Conservation (phyloP, 1,284 basidiomycete species). For the Pseudozyma sp. region DNA sequence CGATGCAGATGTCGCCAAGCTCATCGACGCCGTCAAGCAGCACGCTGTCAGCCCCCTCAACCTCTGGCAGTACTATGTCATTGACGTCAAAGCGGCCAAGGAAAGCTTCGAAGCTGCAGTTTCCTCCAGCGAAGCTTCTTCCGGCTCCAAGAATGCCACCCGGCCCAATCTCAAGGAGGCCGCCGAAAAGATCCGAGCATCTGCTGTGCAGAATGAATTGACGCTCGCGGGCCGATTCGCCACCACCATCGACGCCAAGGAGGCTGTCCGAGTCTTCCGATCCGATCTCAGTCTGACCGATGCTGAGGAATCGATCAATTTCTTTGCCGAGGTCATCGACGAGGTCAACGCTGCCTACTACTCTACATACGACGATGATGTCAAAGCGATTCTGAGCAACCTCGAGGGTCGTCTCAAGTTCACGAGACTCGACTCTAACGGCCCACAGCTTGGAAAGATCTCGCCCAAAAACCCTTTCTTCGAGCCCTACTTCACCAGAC, state of each 20-base stretch:
- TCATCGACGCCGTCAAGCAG: slow-evolving; percentile 55
- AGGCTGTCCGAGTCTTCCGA: slow-evolving; percentile 39
- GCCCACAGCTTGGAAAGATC: slow-evolving; percentile 58
- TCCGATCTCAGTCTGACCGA: slow-evolving; percentile 23
- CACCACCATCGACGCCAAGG: slow-evolving; percentile 48
- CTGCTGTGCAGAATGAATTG: slow-evolving; percentile 57
- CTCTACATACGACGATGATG: slow-evolving; percentile 57
- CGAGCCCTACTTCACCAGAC: slow-evolving; percentile 63
- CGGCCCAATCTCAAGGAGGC: slow-evolving; percentile 24
- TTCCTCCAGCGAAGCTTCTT: slow-evolving; percentile 15
- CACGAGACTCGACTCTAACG: slow-evolving; percentile 55
- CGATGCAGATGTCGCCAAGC: slow-evolving; percentile 46
- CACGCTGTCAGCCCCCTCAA: slow-evolving; percentile 53
- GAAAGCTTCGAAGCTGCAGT: slow-evolving; percentile 32
- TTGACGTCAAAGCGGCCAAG: slow-evolving; percentile 51
- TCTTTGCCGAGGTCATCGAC: slow-evolving; percentile 50
- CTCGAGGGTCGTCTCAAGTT: slow-evolving; percentile 58
- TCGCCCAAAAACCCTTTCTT: slow-evolving; percentile 52
- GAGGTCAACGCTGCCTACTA: slow-evolving; percentile 56
- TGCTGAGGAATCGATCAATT: slow-evolving; percentile 26
- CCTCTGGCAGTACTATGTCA: slow-evolving; percentile 64
- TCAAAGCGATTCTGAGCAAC: slow-evolving; percentile 57
- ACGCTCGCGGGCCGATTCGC: slow-evolving; percentile 45
- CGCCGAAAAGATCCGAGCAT: slow-evolving; percentile 30
- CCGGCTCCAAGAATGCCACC: slow-evolving; percentile 8